These are phyloP conservation scores for Arctostaphylos glauca DNA, from an alignment of 148 eudicot species.

Conservation along the genomic window DNA sequence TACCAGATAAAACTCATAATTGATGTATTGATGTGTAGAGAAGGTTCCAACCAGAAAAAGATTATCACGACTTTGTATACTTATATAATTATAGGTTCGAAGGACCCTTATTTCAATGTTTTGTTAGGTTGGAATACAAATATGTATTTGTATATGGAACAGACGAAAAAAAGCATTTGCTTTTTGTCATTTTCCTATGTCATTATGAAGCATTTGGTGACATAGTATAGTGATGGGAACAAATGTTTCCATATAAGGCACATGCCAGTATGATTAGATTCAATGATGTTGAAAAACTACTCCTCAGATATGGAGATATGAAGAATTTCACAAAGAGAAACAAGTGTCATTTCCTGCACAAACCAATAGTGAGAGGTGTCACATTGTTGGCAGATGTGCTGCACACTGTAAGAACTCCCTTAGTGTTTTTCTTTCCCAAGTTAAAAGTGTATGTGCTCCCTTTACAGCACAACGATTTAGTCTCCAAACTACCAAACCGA, in stretches of 20 bases:
- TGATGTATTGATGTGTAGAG: not conserved
- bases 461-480: not conserved
- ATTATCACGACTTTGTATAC: not conserved
- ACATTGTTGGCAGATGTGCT: not conserved
- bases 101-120: not conserved
- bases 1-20: not conserved
- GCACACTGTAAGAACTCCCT: not conserved
- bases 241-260: not conserved
- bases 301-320: not conserved
- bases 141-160: not conserved
- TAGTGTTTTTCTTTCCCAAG: not conserved
- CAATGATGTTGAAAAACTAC: not conserved
- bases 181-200: not conserved
- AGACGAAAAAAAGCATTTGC: not conserved
- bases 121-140: not conserved
- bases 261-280: not conserved
- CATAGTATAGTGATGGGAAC: not conserved
- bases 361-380: not conserved
- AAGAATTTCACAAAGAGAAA: not conserved
- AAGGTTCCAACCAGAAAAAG: not conserved
- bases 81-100: not conserved
- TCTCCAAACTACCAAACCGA: not conserved
- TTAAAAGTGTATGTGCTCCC: not conserved
- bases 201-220: not conserved
- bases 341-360: not conserved